phyloP scores from a whole-genome alignment of 805 yeast species.

The Starmerella sirachaensis region DNA sequence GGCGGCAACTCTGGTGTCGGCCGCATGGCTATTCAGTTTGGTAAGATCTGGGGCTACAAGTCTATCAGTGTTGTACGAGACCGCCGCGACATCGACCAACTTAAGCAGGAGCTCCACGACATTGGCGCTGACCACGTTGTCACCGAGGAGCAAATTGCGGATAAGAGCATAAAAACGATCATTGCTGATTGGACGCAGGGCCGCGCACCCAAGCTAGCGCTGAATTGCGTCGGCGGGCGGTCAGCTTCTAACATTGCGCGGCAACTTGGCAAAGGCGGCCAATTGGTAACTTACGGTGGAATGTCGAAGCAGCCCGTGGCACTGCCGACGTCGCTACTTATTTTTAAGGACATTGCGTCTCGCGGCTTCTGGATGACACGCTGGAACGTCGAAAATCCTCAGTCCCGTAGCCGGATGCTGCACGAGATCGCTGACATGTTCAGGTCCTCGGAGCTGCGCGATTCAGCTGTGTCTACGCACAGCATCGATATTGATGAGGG shows the following conservation, averaged over 20 bases:
- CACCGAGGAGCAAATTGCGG: constrained; percentile 72
- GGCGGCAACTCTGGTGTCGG: constrained; percentile 97
- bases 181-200: constrained; percentile 34
- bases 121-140: constrained; percentile 83
- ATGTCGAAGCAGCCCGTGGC: constrained; percentile 93
- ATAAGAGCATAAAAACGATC: constrained; percentile 51
- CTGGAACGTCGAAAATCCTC: constrained; percentile 48
- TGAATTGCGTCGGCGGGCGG: constrained; percentile 91
- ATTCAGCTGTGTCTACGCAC: constrained; percentile 37
- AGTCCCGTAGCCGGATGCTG: constrained; percentile 45
- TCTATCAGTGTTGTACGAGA: constrained; percentile 82
- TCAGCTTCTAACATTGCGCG: constrained; percentile 72
- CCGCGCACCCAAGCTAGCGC: constrained; percentile 56
- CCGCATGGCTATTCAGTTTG: constrained; percentile 79
- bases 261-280: constrained; percentile 62
- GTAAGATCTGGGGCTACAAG: constrained; percentile 61
- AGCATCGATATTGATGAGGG: constrained; percentile 26
- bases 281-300: constrained; percentile 87
- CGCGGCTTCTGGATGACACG: constrained; percentile 77
- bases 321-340: constrained; percentile 79
- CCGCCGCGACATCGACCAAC: constrained; percentile 61
- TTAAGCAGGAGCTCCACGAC: constrained; percentile 40
- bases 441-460: constrained; percentile 42
- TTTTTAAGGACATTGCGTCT: constrained; percentile 76
- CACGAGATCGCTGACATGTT: constrained; percentile 45